These are phyloP conservation scores for Neofusicoccum umdonicola DNA, from an alignment of 2,329 filamentous ascomycete species.

Conservation along the genomic window DNA sequence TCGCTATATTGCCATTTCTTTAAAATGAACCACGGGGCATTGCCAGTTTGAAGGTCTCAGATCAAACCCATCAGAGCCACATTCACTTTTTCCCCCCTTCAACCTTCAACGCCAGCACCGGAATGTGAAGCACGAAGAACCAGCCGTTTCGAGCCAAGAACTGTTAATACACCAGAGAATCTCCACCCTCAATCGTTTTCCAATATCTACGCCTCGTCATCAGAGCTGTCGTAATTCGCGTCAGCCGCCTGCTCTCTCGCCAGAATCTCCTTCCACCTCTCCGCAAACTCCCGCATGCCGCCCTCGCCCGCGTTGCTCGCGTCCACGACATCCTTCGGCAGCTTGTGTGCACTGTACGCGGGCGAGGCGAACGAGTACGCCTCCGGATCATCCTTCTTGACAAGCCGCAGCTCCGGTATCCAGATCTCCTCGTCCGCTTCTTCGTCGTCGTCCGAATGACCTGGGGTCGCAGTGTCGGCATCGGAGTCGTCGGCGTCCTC, in stretches of 20 bases:
- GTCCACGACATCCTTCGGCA: constrained; percentile 88
- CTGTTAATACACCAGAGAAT: too few relatives aligned
- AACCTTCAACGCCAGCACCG: too few relatives aligned
- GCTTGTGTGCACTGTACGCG: constrained; percentile 91
- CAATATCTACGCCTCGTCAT: too few relatives aligned
- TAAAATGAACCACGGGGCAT: too few relatives aligned
- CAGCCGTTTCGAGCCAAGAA: too few relatives aligned
- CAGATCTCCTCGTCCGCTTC: constrained; percentile 56
- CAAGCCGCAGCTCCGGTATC: constrained; percentile 75
- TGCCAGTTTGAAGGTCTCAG: too few relatives aligned
- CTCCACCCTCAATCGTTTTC: too few relatives aligned
- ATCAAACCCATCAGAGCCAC: too few relatives aligned
- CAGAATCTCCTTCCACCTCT: constrained; percentile 49
- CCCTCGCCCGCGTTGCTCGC: constrained; percentile 61
- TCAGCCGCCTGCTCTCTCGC: constrained; percentile 41
- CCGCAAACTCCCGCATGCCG: constrained; percentile 67
- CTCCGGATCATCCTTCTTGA: constrained; percentile 81
- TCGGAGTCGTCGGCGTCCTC: constrained; percentile 4
- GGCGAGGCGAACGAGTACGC: constrained; percentile 82
- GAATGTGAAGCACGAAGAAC: too few relatives aligned
- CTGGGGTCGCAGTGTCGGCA: not conserved
- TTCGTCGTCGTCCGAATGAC: constrained; percentile 37
- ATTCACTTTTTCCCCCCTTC: too few relatives aligned
- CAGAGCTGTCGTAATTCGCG: not conserved
- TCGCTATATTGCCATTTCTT: too few relatives aligned